Percentiles rank a stretch among this genome's conserved stretches.
Evolutionary conservation across 208 protist species (phyloP).

Genomic region (Acanthamoeba lenticulata): DNA sequence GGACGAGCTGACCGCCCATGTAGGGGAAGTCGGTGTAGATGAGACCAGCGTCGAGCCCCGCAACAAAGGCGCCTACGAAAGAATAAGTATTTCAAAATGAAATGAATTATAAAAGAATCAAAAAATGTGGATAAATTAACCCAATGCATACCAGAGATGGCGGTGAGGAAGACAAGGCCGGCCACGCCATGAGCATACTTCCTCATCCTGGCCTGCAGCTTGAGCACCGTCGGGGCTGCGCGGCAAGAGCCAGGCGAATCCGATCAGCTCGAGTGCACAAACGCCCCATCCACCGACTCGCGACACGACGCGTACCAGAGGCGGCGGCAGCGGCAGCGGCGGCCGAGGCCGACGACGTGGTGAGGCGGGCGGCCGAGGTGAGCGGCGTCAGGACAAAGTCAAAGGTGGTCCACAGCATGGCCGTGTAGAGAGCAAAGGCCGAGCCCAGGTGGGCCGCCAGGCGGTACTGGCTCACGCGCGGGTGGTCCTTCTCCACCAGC

Average conservation of each 20-base stretch:
- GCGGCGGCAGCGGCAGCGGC: background rate
- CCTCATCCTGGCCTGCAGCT: constrained; percentile 13
- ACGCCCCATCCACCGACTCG: background rate
- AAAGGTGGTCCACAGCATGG: constrained; percentile 75
- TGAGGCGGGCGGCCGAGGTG: constrained; percentile 19
- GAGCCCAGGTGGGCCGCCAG: constrained; percentile 94
- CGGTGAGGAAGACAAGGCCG: constrained; percentile 51
- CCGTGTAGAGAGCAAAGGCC: constrained; percentile 95
- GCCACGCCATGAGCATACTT: background rate
- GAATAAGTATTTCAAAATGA: too few relatives aligned
- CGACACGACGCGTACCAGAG: background rate
- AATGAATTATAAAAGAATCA: background rate
- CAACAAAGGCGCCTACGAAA: constrained; percentile 86
- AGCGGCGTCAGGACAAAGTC: constrained; percentile 42
- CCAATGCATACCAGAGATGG: constrained; percentile 39
- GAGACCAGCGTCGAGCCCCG: constrained; percentile 85
- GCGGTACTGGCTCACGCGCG: constrained; percentile 89
- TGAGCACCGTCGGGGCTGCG: background rate
- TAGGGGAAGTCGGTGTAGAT: constrained; percentile 86
- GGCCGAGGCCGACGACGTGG: background rate
- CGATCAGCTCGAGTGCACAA: background rate
- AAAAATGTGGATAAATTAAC: constrained; percentile 49
- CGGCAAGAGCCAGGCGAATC: background rate
- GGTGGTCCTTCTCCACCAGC: constrained; percentile 91
- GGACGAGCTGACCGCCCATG: constrained; percentile 80